A percentile compares a stretch with the other conserved stretches of the same genome.
phyloP scores from a whole-genome alignment of 2,329 filamentous ascomycete species.

The Apiospora malaysiana region DNA sequence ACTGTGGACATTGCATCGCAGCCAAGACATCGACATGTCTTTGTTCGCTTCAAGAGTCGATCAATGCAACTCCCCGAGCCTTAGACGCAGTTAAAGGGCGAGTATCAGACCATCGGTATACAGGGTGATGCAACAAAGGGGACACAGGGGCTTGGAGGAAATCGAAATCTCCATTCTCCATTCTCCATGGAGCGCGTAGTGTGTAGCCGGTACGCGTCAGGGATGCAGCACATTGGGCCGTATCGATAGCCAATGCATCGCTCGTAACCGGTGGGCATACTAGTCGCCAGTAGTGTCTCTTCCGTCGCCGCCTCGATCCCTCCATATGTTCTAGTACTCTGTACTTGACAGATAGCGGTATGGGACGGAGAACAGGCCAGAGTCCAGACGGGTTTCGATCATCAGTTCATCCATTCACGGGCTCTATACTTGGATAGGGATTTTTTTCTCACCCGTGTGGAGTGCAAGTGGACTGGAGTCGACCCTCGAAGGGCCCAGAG shows the following conservation, averaged over 20 bases:
- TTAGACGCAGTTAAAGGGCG: not conserved
- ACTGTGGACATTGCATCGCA: constrained; percentile 2
- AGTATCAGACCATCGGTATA: not conserved
- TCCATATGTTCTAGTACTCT: not conserved
- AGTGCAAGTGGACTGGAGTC: not conserved
- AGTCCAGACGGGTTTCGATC: constrained; percentile 8
- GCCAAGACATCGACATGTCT: constrained; percentile 13
- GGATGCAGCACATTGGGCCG: not conserved
- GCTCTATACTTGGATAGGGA: not conserved
- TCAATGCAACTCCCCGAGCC: constrained; percentile 4
- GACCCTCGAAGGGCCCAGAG: not conserved
- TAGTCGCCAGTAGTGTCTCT: constrained; percentile 9
- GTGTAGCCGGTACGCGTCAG: not conserved
- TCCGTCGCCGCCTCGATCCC: not conserved
- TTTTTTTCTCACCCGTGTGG: constrained; percentile 1
- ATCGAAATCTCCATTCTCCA: not conserved
- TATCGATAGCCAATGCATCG: constrained; percentile 12
- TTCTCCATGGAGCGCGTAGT: not conserved
- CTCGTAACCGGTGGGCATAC: not conserved
- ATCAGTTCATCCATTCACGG: not conserved
- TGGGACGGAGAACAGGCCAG: constrained; percentile 7
- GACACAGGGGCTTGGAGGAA: not conserved
- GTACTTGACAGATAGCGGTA: not conserved
- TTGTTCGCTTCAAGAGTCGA: constrained; percentile 7
- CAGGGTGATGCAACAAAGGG: constrained; percentile 16